Conservation (phyloP, 805 yeast species). For the Henningerozyma blattae region DNA sequence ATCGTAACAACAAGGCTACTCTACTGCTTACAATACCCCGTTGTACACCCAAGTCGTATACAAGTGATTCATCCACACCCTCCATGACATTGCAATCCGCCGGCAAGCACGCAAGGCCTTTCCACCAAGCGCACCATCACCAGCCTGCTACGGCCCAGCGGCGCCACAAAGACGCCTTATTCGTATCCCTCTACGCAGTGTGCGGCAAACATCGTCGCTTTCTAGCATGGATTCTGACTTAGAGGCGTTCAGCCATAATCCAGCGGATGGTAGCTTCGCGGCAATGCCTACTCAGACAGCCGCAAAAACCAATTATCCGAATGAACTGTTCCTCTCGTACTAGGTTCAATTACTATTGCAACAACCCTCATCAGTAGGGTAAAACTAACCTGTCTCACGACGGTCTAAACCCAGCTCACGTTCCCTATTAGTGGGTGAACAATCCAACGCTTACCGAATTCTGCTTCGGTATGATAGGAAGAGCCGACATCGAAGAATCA, state of each 20-base stretch:
- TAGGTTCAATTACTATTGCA: constrained; percentile 33
- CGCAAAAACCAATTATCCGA: constrained; percentile 36
- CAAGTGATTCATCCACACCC: constrained; percentile 37
- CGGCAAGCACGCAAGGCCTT: constrained; percentile 30
- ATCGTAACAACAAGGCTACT: constrained; percentile 44
- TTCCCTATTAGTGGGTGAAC: constrained; percentile 37
- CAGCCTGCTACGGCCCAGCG: constrained; percentile 34
- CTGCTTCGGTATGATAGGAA: constrained; percentile 40
- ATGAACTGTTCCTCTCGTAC: constrained; percentile 38
- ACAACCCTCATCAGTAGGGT: constrained; percentile 31
- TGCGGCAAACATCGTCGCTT: constrained; percentile 33
- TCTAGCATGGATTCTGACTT: constrained; percentile 44
- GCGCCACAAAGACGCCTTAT: constrained; percentile 29
- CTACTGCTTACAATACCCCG: constrained; percentile 39
- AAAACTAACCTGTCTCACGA: constrained; percentile 35
- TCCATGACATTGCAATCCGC: constrained; percentile 32
- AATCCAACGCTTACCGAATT: constrained; percentile 35
- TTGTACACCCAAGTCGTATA: constrained; percentile 35
- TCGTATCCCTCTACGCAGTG: constrained; percentile 31
- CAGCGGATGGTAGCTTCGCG: constrained; percentile 39
- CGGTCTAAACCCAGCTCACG: constrained; percentile 34
- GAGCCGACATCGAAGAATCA: constrained; percentile 39
- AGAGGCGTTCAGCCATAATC: constrained; percentile 39
- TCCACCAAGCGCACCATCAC: constrained; percentile 27
- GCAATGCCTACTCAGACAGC: constrained; percentile 36